Evolutionary conservation across 805 yeast species (phyloP).

Genomic region (Blastobotrys terrestris): DNA sequence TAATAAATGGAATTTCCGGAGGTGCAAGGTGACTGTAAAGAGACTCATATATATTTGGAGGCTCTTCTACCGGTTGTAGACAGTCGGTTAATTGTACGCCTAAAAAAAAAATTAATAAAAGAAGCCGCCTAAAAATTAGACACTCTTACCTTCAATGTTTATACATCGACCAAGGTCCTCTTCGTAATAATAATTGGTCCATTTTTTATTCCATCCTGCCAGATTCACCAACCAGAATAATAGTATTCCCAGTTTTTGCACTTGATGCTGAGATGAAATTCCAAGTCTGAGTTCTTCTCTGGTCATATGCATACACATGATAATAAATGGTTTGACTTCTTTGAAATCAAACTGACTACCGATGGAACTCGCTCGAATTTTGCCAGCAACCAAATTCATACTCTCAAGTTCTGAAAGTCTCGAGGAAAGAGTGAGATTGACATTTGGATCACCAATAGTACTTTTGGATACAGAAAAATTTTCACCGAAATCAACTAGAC

Average conservation of each 20-base stretch:
- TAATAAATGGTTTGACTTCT: slow-evolving; percentile 41
- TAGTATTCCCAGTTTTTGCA: slow-evolving; percentile 43
- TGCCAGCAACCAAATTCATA: not conserved
- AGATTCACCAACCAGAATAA: slow-evolving; percentile 56
- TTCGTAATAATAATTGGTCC: slow-evolving; percentile 53
- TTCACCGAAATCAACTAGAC: slow-evolving; percentile 16
- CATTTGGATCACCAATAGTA: not conserved
- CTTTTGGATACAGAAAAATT: not conserved
- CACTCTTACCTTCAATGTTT: slow-evolving; percentile 24
- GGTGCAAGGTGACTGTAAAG: slow-evolving; percentile 43
- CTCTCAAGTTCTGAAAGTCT: slow-evolving; percentile 1
- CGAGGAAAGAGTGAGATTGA: not conserved
- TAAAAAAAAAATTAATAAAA: slow-evolving; percentile 14
- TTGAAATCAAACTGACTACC: slow-evolving; percentile 24
- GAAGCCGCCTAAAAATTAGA: not conserved
- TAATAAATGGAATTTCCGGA: slow-evolving; percentile 24
- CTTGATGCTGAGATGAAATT: slow-evolving; percentile 34
- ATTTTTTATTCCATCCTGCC: slow-evolving; percentile 62
- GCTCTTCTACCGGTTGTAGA: slow-evolving; percentile 42
- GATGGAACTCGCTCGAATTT: slow-evolving; percentile 12
- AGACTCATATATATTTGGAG: slow-evolving; percentile 56
- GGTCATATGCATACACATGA: slow-evolving; percentile 64
- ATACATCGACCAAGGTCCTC: not conserved
- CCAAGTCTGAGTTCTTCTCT: slow-evolving; percentile 70
- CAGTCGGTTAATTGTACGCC: not conserved